Conservation (phyloP, 2,329 filamentous ascomycete genomes). For the Paraconiothyrium sp. region DNA sequence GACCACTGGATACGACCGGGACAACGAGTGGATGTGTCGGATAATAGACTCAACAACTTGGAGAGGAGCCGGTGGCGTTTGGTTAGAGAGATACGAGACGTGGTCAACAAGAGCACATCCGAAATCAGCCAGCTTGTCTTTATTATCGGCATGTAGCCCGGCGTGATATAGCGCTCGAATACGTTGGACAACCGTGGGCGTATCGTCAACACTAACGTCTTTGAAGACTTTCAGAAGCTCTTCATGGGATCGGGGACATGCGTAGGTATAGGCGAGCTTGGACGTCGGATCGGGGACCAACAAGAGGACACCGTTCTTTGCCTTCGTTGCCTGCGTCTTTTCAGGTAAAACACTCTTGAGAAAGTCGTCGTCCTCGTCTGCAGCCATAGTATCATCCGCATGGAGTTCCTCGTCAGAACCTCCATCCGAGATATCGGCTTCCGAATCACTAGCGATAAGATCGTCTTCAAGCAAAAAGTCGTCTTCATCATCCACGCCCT, state of each 20-base stretch:
- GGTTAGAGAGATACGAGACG: conserved; percentile 66
- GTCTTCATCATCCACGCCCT: conserved; percentile 83
- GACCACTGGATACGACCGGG: conserved; percentile 82
- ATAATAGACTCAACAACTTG: conserved; percentile 79
- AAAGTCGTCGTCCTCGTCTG: conserved; percentile 60
- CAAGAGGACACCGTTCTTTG: conserved; percentile 54
- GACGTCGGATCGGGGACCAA: conserved; percentile 55
- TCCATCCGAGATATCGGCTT: conserved; percentile 48
- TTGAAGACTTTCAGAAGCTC: conserved; percentile 75
- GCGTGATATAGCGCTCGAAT: conserved; percentile 94
- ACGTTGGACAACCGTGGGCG: conserved; percentile 83
- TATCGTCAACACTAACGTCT: conserved; percentile 68
- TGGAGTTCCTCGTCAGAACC: conserved; percentile 44
- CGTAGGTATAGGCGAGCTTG: conserved; percentile 80
- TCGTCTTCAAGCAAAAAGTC: conserved; percentile 92
- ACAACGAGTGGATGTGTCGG: conserved; percentile 91
- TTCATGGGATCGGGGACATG: conserved; percentile 80
- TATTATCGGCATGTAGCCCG: conserved; percentile 84
- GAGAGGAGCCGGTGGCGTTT: conserved; percentile 66
- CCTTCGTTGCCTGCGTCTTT: conserved; percentile 37
- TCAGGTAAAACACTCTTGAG: conserved; percentile 54
- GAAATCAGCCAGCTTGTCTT: conserved; percentile 79
- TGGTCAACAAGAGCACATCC: conserved; percentile 73
- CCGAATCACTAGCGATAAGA: conserved; percentile 81
- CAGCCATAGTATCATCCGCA: conserved; percentile 48